Evolutionary conservation across 805 yeast species (phyloP).

Genomic region (Candida dendrica): DNA sequence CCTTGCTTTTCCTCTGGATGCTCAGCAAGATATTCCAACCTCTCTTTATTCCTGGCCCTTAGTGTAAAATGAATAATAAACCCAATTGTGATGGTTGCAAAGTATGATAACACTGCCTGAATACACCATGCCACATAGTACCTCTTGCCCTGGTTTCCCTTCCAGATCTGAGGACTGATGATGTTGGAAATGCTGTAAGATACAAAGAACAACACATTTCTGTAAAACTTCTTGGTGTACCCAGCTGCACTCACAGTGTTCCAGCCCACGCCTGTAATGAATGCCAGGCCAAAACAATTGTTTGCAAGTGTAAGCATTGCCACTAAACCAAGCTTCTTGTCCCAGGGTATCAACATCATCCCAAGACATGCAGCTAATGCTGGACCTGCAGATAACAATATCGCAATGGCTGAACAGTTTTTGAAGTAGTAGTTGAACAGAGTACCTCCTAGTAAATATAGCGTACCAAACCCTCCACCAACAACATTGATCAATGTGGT

Average conservation of each 20-base stretch:
- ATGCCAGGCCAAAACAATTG: constrained; percentile 21
- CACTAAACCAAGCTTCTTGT: constrained; percentile 23
- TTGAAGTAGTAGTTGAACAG: constrained; percentile 19
- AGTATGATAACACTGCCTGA: constrained; percentile 38
- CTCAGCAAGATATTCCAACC: constrained; percentile 16
- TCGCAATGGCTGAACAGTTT: constrained; percentile 20
- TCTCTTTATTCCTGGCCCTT: constrained; percentile 28
- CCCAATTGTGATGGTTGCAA: constrained; percentile 27
- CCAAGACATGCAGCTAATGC: constrained; percentile 31
- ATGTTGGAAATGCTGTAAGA: constrained; percentile 35
- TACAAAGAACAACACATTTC: constrained; percentile 29
- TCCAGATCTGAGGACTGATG: constrained; percentile 42
- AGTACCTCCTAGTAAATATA: constrained; percentile 24
- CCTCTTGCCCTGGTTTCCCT: constrained; percentile 29
- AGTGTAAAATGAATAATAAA: constrained; percentile 29
- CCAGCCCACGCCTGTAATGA: constrained; percentile 10
- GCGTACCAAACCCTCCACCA: constrained; percentile 7
- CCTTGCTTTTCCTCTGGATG: constrained; percentile 12
- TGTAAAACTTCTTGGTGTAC: constrained; percentile 33
- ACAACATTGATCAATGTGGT: constrained; percentile 41
- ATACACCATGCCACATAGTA: constrained; percentile 38
- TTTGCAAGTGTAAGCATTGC: constrained; percentile 27
- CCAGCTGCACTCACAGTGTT: constrained; percentile 22
- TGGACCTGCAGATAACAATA: constrained; percentile 12
- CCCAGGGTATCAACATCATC: constrained; percentile 30